Percentiles rank a stretch among this genome's conserved stretches.
These are phyloP conservation scores for Pseudogymnoascus sp. DNA, from an alignment of 2,329 filamentous ascomycete genomes.

Conservation along the genomic window DNA sequence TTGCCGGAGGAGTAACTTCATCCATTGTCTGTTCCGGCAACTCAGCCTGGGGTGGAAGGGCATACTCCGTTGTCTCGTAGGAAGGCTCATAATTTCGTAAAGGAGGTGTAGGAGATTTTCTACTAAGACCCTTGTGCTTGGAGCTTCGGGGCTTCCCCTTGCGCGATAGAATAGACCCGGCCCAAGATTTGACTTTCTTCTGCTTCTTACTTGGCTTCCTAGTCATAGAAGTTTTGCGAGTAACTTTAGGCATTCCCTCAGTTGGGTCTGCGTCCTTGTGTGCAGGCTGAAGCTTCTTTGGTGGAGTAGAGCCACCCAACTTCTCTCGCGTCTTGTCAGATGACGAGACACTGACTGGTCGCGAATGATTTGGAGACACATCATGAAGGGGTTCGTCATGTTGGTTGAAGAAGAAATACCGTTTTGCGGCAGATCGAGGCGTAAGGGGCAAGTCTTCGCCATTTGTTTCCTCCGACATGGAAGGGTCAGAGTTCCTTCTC, in stretches of 20 bases:
- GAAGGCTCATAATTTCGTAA: constrained; percentile 19
- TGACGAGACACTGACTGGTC: constrained; percentile 35
- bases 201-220: constrained; percentile 42
- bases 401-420: constrained; percentile 55
- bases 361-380: constrained; percentile 39
- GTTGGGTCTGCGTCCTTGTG: constrained; percentile 17
- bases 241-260: constrained; percentile 7
- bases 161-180: constrained; percentile 41
- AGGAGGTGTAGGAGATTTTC: constrained; percentile 37
- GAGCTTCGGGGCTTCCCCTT: constrained; percentile 37
- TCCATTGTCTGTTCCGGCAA: constrained; percentile 17
- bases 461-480: neutral
- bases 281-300: constrained; percentile 8
- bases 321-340: constrained; percentile 32
- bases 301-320: constrained; percentile 13
- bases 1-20: constrained; percentile 15
- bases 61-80: constrained; percentile 14
- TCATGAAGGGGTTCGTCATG: constrained; percentile 42
- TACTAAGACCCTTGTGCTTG: constrained; percentile 33
- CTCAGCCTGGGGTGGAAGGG: constrained; percentile 11
- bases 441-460: constrained; percentile 30
- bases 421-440: constrained; percentile 44
- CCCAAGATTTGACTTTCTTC: constrained; percentile 66
- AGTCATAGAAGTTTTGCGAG: constrained; percentile 22
- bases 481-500: constrained; percentile 4